phyloP scores from a whole-genome alignment of 75 land plant genomes.

The Isoetes taiwanensis region DNA sequence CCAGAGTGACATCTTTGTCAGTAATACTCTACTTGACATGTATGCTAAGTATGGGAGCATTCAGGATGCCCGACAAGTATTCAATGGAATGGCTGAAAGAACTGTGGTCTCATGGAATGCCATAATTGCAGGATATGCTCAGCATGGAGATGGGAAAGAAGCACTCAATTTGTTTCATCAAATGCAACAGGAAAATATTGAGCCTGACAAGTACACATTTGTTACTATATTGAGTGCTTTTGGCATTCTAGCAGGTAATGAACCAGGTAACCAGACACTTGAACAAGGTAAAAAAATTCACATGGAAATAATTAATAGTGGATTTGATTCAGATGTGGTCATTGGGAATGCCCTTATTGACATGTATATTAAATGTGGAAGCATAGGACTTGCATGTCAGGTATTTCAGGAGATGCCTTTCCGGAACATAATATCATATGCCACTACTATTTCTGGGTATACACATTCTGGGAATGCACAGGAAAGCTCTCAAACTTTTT shows the following conservation, averaged over 20 bases:
- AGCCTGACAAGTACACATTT: background rate
- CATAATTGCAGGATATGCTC: slow-evolving; percentile 7
- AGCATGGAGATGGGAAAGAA: background rate
- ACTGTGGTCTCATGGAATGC: slow-evolving; percentile 11
- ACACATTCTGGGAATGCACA: background rate
- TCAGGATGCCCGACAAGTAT: background rate
- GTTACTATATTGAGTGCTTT: background rate
- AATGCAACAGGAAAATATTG: background rate
- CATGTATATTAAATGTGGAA: slow-evolving; percentile 13
- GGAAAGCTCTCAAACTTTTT: slow-evolving; percentile 9
- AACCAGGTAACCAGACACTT: background rate
- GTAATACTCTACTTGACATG: slow-evolving; percentile 12
- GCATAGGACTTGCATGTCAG: slow-evolving; percentile 6
- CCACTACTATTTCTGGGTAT: slow-evolving; percentile 6
- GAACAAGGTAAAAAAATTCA: background rate
- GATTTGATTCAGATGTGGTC: background rate
- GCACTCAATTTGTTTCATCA: background rate
- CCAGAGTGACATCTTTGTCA: slow-evolving; percentile 8
- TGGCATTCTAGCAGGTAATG: too few species aligned
- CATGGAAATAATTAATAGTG: background rate
- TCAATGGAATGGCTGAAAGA: background rate
- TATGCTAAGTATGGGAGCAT: slow-evolving; percentile 11
- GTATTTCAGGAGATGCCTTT: slow-evolving; percentile 4
- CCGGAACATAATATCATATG: background rate
- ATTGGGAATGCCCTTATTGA: slow-evolving; percentile 9